Conservation (phyloP, 495 filamentous ascomycete genomes). For the Clavariopsis aquatica region DNA sequence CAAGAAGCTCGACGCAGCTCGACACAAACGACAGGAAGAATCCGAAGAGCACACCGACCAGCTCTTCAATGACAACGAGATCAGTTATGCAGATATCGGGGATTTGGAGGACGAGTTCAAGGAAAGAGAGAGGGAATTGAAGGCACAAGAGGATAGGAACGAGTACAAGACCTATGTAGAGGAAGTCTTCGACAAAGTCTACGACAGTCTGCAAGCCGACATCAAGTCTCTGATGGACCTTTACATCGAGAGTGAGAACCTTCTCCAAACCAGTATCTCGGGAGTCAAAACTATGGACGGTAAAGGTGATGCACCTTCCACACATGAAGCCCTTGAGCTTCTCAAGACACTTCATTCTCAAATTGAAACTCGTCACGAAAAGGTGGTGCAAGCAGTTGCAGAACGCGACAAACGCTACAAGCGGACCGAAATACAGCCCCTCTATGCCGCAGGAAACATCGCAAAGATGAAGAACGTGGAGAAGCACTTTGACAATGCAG, state of each 20-base stretch:
- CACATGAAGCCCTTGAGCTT: slow-evolving; percentile 28
- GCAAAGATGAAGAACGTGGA: slow-evolving; percentile 47
- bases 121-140: slow-evolving; percentile 54
- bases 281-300: slow-evolving; percentile 23
- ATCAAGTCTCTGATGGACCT: slow-evolving; percentile 55
- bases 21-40: slow-evolving; percentile 55
- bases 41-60: slow-evolving; percentile 57
- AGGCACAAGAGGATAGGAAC: slow-evolving; percentile 57
- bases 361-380: slow-evolving; percentile 43
- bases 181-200: slow-evolving; percentile 56
- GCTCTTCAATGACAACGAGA: slow-evolving; percentile 61
- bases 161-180: slow-evolving; percentile 57
- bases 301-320: slow-evolving; percentile 6
- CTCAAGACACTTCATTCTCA: slow-evolving; percentile 37
- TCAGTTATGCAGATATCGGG: slow-evolving; percentile 63
- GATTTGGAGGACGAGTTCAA: slow-evolving; percentile 63
- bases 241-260: slow-evolving; percentile 46
- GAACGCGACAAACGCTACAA: slow-evolving; percentile 46
- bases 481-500: slow-evolving; percentile 47
- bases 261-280: slow-evolving; percentile 20
- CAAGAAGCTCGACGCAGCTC: slow-evolving; percentile 51
- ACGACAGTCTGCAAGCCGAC: slow-evolving; percentile 55
- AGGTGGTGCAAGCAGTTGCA: slow-evolving; percentile 41
- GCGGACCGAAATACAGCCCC: slow-evolving; percentile 44
- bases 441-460: slow-evolving; percentile 44